A percentile compares a stretch with the other conserved stretches of the same genome.
Evolutionary conservation across 371 early-diverging fungal genomes (phyloP).

Genomic region (Mortierella polycephala): DNA sequence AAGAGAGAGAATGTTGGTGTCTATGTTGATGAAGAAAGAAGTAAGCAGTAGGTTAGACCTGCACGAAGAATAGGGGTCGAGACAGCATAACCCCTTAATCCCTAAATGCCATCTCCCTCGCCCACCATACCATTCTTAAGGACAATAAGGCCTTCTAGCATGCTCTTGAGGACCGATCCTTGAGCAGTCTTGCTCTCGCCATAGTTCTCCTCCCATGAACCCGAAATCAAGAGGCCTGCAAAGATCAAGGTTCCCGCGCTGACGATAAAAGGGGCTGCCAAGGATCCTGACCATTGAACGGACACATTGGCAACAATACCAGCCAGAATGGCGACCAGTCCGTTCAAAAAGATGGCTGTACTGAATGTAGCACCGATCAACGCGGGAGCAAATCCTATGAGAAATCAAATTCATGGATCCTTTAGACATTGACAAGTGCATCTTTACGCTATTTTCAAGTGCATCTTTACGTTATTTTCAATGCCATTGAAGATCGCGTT

Average conservation of each 20-base stretch:
- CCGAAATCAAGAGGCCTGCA: conserved; percentile 61
- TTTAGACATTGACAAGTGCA: too few species aligned
- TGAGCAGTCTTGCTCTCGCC: conserved; percentile 58
- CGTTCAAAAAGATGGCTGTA: conserved; percentile 74
- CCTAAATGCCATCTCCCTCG: too few species aligned
- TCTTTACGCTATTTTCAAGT: too few species aligned
- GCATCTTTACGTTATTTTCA: too few species aligned
- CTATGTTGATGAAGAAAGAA: conserved; percentile 29
- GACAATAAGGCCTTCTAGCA: conserved; percentile 47
- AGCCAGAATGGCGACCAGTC: conserved; percentile 77
- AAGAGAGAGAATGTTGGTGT: conserved; percentile 67
- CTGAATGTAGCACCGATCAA: conserved; percentile 78
- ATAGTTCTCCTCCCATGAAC: conserved; percentile 80
- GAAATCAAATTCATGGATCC: neutral
- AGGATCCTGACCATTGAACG: conserved; percentile 63
- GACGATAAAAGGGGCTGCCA: conserved; percentile 70
- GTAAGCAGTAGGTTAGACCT: neutral
- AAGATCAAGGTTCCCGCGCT: conserved; percentile 61
- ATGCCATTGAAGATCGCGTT: neutral
- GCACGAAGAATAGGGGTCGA: neutral
- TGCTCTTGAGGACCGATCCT: conserved; percentile 45
- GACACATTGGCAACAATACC: conserved; percentile 73
- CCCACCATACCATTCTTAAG: conserved; percentile 55
- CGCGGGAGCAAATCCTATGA: conserved; percentile 63
- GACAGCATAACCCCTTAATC: neutral